phyloP scores from a whole-genome alignment of 805 yeast species.

The Nakazawaea anatomiae region DNA sequence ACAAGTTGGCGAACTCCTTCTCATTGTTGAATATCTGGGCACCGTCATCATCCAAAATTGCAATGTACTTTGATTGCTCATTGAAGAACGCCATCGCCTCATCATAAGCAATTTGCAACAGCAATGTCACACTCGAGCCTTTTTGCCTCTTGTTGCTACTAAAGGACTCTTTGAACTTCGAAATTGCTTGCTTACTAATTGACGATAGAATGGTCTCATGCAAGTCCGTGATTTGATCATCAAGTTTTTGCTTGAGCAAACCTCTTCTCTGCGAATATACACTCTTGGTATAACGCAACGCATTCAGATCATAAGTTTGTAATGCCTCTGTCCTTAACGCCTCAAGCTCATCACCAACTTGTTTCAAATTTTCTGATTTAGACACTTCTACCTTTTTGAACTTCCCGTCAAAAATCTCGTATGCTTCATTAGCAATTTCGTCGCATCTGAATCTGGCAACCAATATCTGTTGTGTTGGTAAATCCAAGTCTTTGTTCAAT shows the following conservation, averaged over 20 bases:
- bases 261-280: slow-evolving; percentile 64
- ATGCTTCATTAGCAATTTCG: slow-evolving; percentile 63
- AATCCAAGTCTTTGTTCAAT: slow-evolving; percentile 85
- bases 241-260: slow-evolving; percentile 42
- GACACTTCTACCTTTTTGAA: slow-evolving; percentile 25
- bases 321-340: slow-evolving; percentile 42
- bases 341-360: slow-evolving; percentile 37
- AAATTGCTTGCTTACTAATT: slow-evolving; percentile 28
- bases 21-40: slow-evolving; percentile 21
- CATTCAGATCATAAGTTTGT: slow-evolving; percentile 56
- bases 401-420: slow-evolving; percentile 33
- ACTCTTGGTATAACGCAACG: slow-evolving; percentile 63
- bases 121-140: slow-evolving; percentile 8
- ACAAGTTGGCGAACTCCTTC: slow-evolving; percentile 27
- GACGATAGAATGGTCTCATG: slow-evolving; percentile 35
- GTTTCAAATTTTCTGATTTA: slow-evolving; percentile 20
- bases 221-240: slow-evolving; percentile 36
- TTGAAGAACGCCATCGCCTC: slow-evolving; percentile 24
- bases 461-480: slow-evolving; percentile 93
- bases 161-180: slow-evolving; percentile 21
- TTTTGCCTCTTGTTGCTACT: slow-evolving; percentile 18
- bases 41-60: slow-evolving; percentile 19
- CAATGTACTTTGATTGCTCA: slow-evolving; percentile 26
- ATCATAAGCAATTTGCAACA: slow-evolving; percentile 13
- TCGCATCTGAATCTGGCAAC: slow-evolving; percentile 95